phyloP scores from a whole-genome alignment of 805 yeast species.

The Metschnikowia reukaufii region DNA sequence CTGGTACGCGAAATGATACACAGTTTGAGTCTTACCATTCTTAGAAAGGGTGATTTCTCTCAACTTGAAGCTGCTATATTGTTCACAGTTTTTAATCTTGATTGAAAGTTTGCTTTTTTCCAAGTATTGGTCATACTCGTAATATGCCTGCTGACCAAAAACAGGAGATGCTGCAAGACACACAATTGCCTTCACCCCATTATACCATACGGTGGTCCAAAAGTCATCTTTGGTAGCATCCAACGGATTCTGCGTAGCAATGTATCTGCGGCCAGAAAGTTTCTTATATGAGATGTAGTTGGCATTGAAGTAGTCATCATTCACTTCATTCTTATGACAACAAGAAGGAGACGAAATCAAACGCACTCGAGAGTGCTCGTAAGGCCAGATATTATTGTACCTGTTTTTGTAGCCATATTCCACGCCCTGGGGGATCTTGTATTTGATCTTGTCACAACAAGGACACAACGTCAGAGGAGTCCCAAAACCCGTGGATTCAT shows the following conservation, averaged over 20 bases:
- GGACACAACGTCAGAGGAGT: slow-evolving; percentile 45
- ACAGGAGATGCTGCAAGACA: slow-evolving; percentile 34
- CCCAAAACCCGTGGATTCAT: slow-evolving; percentile 26
- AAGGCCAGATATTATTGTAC: slow-evolving; percentile 86
- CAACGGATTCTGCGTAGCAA: slow-evolving; percentile 49
- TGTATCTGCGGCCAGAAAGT: slow-evolving; percentile 31
- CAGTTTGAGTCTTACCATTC: slow-evolving; percentile 16
- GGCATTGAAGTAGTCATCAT: slow-evolving; percentile 47
- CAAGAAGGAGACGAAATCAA: slow-evolving; percentile 31
- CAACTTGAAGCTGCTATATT: slow-evolving; percentile 19
- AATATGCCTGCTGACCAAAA: slow-evolving; percentile 19
- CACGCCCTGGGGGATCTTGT: slow-evolving; percentile 56
- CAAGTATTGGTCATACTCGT: slow-evolving; percentile 22
- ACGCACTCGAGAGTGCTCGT: slow-evolving; percentile 79
- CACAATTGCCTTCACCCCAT: slow-evolving; percentile 35
- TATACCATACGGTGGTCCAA: slow-evolving; percentile 40
- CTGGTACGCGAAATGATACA: slow-evolving; percentile 41
- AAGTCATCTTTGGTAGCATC: slow-evolving; percentile 43
- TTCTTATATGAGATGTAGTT: slow-evolving; percentile 37
- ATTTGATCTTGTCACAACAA: slow-evolving; percentile 40
- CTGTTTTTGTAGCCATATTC: slow-evolving; percentile 81
- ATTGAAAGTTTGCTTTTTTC: slow-evolving; percentile 17
- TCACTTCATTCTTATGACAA: slow-evolving; percentile 13
- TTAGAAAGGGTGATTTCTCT: slow-evolving; percentile 14
- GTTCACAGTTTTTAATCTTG: slow-evolving; percentile 10